Conservation (phyloP, 2,329 filamentous ascomycete genomes). For the Coniosporium tulheliwenetii region DNA sequence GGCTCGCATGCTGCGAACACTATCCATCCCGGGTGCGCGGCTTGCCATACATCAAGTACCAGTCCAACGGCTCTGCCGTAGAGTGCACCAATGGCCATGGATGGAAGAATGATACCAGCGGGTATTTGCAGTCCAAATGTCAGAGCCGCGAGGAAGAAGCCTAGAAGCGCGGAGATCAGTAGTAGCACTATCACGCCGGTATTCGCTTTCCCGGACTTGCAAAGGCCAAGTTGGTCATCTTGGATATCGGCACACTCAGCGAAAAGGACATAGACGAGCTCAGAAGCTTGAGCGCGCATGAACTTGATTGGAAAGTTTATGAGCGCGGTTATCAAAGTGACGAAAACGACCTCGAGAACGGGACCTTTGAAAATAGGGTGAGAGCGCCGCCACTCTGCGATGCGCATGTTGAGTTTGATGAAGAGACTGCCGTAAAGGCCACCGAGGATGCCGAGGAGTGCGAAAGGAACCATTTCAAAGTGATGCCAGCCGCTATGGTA, state of each 20-base stretch:
- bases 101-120: constrained; percentile 87
- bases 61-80: constrained; percentile 82
- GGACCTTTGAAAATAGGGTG: constrained; percentile 50
- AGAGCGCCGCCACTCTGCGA: constrained; percentile 62
- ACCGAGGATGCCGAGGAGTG: constrained; percentile 70
- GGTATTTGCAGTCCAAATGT: constrained; percentile 93
- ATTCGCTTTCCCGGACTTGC: constrained; percentile 71
- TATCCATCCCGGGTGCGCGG: constrained; percentile 60
- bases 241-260: constrained; percentile 70
- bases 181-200: constrained; percentile 70
- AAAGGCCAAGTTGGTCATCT: constrained; percentile 81
- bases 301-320: constrained; percentile 95
- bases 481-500: constrained; percentile 87
- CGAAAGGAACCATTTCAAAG: constrained; percentile 84
- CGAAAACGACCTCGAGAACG: constrained; percentile 61
- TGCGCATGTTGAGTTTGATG: constrained; percentile 82
- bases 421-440: constrained; percentile 92
- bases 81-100: constrained; percentile 87
- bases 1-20: constrained; percentile 69
- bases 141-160: constrained; percentile 69
- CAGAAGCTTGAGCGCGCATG: constrained; percentile 82
- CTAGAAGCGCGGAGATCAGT: constrained; percentile 65
- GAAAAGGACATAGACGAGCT: constrained; percentile 84
- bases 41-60: constrained; percentile 75
- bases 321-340: constrained; percentile 68